Conservation (phyloP, 805 yeast species). For the Wickerhamomyces canadensis region DNA sequence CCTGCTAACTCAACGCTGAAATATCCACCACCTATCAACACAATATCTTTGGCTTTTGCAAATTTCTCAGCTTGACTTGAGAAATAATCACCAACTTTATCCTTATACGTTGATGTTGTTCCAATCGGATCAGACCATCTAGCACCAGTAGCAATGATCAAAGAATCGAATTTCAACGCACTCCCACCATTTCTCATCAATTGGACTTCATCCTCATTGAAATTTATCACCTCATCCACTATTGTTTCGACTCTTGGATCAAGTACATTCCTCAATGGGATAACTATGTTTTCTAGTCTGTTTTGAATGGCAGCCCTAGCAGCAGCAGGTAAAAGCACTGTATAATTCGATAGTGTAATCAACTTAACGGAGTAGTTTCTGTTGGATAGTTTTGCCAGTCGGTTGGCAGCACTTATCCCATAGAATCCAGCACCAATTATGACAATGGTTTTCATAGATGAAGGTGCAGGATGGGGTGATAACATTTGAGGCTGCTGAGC, state of each 20-base stretch:
- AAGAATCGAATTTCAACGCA: constrained; percentile 16
- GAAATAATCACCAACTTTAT: constrained; percentile 12
- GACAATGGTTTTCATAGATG: not conserved
- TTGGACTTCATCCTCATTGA: constrained; percentile 7
- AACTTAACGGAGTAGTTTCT: constrained; percentile 4
- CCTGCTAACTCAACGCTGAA: constrained; percentile 28
- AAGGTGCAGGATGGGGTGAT: not conserved
- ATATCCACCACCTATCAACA: constrained; percentile 30
- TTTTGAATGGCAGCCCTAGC: constrained; percentile 9
- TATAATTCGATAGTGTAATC: constrained; percentile 8
- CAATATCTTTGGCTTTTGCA: constrained; percentile 21
- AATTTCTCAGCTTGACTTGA: constrained; percentile 13
- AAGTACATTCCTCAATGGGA: constrained; percentile 6
- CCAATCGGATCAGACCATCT: constrained; percentile 25
- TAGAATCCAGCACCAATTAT: constrained; percentile 13
- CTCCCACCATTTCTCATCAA: not conserved
- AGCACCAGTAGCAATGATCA: constrained; percentile 29
- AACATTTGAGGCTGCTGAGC: too few relatives aligned
- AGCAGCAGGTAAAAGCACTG: constrained; percentile 8
- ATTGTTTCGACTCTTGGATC: constrained; percentile 8
- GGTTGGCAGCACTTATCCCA: constrained; percentile 14
- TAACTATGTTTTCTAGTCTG: constrained; percentile 3
- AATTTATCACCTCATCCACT: constrained; percentile 13
- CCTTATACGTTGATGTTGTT: constrained; percentile 10
- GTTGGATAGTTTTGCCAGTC: constrained; percentile 3